Evolutionary conservation across 768 basidiomycete species (phyloP), one percentile per base, ranked within the genome.

Genomic region (Panus rudis): DNA sequence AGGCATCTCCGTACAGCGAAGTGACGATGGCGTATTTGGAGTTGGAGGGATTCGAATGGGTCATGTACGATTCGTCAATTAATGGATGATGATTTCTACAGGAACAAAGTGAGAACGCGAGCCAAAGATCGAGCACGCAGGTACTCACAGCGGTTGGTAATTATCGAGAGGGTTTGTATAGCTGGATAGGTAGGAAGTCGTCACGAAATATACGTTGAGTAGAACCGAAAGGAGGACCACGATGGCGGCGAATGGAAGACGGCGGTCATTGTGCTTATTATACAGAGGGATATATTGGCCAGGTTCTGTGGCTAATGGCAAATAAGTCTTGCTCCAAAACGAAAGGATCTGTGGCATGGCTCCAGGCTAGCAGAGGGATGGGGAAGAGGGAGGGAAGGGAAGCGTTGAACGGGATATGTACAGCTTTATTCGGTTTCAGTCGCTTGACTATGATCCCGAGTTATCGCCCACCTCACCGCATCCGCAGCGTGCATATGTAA

Each of bases 1-100:
- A 64, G 21, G 54, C 23, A 45, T 65, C 62, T 12, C 55, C 59
- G 45, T 62, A 64, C 21, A 65, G 55, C 28, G 56, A 43, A 2
- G 58, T 58, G 17, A 63, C 61, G 40, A 63, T 49, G 2, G 58
- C 63, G 33, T 56, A 55, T 4, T 52, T 14, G 16, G 33, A 20
- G n/a, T 35, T 20, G 33, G 7, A 8, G 16, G 33, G 8, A 6
- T 14, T 16, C n/a, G 33, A 8, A 20, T 16, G 33, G 8, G 33
- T 14, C 8, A 35, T 8, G 8, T 8, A 17, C n/a, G 10, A 8
- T 7, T 8, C 7, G 33, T 35, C 33, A 20, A 35, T 17, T 35
- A 35, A 6, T 35, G 33, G 33, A 17, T 35, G n/a, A 17, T 35
- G 33, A 20, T 35, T 35, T 20, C 33, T 35, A 17, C 21, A 16